Base-by-base conservation (phyloP, 2,329 filamentous ascomycete species). In the Sclerotinia trifoliorum region DNA sequence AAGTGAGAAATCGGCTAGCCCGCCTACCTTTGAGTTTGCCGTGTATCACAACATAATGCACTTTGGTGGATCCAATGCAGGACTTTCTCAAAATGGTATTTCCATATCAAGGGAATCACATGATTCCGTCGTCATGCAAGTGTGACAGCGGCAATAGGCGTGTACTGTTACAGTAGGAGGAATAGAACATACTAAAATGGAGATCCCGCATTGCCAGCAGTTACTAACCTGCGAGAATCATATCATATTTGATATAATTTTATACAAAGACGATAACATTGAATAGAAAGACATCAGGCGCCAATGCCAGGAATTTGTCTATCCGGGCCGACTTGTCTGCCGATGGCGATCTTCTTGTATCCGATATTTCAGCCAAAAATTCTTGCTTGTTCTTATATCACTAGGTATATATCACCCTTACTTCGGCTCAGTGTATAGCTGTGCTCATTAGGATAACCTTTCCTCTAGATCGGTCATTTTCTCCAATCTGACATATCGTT, bases 331-430 rank as follows among this genome's bases (percentile, higher is more conserved):
- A 51, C 54, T 60, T 39, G 52, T 26, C n/a, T 60, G 42, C 54
- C 54, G 64, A 66, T 24, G 52, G 63, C 42, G 42, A 58, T 65
- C 42, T 46, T 63, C 17, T 51, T 63, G 60, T 51, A 62, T 46
- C 52, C 52, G 44, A 42, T n/a, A 32, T 24, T 51, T 60, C 64
- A 60, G 42, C 52, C 63, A 49, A 26, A 66, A 58, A 15, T 3
- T n/a, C 21, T 19, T 51, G 48, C 26, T 29, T 21, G 26, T 35
- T 35, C 29, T 7, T 29, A 35, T 35, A 24, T 29, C 32, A 32
- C 24, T 29, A 29, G 29, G 29, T 29, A 46, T 65, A 19, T n/a
- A 35, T 39, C 15, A 58, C 6, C 29, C 44, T 51, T 39, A 6
- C n/a, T 49, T 35, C 11, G 44, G 4, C 24, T 26, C 58, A 51